Evolutionary conservation across 2,329 filamentous ascomycete species (phyloP).

Genomic region (Penicillium hesseltinei): DNA sequence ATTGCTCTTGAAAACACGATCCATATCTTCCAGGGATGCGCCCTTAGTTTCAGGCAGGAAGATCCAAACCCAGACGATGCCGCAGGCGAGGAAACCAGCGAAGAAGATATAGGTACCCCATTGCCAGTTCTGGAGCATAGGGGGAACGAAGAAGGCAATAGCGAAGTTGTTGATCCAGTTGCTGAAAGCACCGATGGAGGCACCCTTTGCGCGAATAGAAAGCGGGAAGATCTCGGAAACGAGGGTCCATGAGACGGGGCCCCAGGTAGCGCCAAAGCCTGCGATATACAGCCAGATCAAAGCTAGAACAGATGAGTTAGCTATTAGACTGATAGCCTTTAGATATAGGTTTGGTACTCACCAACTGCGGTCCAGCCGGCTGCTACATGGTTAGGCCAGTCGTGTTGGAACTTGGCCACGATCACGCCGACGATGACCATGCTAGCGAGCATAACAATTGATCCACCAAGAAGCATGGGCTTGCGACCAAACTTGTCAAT

Average conservation of each 20-base stretch:
- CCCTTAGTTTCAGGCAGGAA: slow-evolving; percentile 58
- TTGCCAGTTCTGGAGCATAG: slow-evolving; percentile 25
- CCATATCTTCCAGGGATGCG: slow-evolving; percentile 55
- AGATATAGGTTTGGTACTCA: not conserved
- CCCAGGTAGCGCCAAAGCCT: slow-evolving; percentile 29
- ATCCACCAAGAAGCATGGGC: slow-evolving; percentile 29
- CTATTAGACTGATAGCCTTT: not conserved
- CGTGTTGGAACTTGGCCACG: slow-evolving; percentile 29
- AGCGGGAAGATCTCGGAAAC: slow-evolving; percentile 32
- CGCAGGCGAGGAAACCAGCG: slow-evolving; percentile 24
- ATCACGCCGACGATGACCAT: slow-evolving; percentile 30
- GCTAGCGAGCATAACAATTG: slow-evolving; percentile 23
- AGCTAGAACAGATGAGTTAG: slow-evolving; percentile 9
- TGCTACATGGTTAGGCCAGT: slow-evolving; percentile 27
- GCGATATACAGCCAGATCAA: slow-evolving; percentile 31
- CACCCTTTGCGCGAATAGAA: slow-evolving; percentile 30
- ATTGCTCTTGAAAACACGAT: slow-evolving; percentile 38
- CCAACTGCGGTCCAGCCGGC: slow-evolving; percentile 31
- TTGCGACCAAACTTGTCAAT: slow-evolving; percentile 32
- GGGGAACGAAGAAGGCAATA: slow-evolving; percentile 30
- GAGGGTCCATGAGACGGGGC: slow-evolving; percentile 30
- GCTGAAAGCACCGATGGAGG: slow-evolving; percentile 28
- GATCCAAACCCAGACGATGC: slow-evolving; percentile 29
- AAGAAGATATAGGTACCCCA: slow-evolving; percentile 35
- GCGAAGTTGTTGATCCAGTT: slow-evolving; percentile 35